Evolutionary conservation across 495 filamentous ascomycete species (phyloP).

Genomic region (Lepraria neglecta): DNA sequence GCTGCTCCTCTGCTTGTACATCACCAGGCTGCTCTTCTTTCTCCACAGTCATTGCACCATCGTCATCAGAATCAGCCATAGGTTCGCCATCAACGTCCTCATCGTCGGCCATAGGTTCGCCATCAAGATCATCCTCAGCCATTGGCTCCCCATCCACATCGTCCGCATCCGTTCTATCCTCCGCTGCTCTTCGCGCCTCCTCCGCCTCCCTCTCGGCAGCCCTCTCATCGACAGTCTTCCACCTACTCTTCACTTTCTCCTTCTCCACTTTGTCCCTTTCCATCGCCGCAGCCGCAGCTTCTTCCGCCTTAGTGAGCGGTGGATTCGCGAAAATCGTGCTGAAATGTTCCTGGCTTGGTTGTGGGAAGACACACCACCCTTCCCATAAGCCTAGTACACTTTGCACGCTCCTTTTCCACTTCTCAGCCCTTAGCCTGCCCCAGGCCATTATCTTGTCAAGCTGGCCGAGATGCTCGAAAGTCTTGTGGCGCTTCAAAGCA

Average conservation of each 20-base stretch:
- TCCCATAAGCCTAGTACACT: slow-evolving; percentile 76
- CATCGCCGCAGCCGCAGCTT: slow-evolving; percentile 29
- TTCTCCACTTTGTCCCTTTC: slow-evolving; percentile 48
- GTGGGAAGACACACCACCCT: slow-evolving; percentile 79
- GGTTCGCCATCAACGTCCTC: slow-evolving; percentile 48
- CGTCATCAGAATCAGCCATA: slow-evolving; percentile 44
- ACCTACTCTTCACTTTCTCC: slow-evolving; percentile 51
- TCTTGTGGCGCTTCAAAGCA: slow-evolving; percentile 58
- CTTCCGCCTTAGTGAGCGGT: slow-evolving; percentile 50
- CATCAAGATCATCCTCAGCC: slow-evolving; percentile 38
- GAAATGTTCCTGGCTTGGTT: slow-evolving; percentile 67
- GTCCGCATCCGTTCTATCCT: slow-evolving; percentile 29
- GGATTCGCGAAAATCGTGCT: slow-evolving; percentile 66
- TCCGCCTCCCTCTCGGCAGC: slow-evolving; percentile 32
- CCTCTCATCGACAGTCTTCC: slow-evolving; percentile 65
- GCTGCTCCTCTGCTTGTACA: slow-evolving; percentile 1
- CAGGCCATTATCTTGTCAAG: slow-evolving; percentile 71
- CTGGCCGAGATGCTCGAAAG: slow-evolving; percentile 76
- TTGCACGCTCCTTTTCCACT: slow-evolving; percentile 80
- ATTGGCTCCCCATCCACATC: slow-evolving; percentile 34
- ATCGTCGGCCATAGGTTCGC: slow-evolving; percentile 53
- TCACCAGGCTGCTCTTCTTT: slow-evolving; percentile 7
- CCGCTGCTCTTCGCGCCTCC: background rate
- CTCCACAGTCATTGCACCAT: slow-evolving; percentile 25
- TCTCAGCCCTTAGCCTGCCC: slow-evolving; percentile 79